Evolutionary conservation across 345 rosid species (phyloP).

Genomic region (Turritis glabra): DNA sequence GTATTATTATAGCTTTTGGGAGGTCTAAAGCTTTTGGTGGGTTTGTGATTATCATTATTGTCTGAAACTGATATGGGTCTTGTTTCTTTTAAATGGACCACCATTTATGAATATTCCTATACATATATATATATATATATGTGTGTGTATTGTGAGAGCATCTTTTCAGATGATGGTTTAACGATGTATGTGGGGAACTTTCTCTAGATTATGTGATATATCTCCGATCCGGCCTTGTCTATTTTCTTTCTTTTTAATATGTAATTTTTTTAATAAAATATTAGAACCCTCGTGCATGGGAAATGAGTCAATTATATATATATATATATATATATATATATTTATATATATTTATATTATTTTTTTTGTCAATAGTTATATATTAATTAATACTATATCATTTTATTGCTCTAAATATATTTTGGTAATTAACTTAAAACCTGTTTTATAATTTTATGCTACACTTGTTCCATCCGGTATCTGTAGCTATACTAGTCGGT

Average conservation of each 20-base stretch:
- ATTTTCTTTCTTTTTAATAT: background rate
- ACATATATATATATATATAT: background rate
- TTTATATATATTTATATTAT: constrained; percentile 12
- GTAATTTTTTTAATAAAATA: background rate
- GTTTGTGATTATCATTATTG: constrained; percentile 37
- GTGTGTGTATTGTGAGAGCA: constrained; percentile 14
- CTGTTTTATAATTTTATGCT: background rate
- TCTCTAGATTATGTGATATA: constrained; percentile 24
- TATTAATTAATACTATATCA: background rate
- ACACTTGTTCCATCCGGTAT: background rate
- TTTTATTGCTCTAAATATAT: background rate
- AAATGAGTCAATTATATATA: background rate
- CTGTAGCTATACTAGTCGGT: background rate
- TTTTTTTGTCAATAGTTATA: background rate
- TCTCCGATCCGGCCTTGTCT: constrained; percentile 24
- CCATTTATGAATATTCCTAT: constrained; percentile 38
- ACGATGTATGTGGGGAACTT: constrained; percentile 36
- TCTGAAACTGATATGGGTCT: constrained; percentile 43
- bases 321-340: no score
- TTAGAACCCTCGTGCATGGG: constrained; percentile 16
- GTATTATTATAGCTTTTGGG: constrained; percentile 32
- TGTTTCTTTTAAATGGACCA: constrained; percentile 39
- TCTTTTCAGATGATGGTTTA: constrained; percentile 36
- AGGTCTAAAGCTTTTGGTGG: constrained; percentile 37
- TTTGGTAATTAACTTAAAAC: background rate